Percentiles rank a stretch among this genome's conserved stretches.
Conservation (phyloP, 1,284 basidiomycete genomes). For the Flammula alnicola region DNA sequence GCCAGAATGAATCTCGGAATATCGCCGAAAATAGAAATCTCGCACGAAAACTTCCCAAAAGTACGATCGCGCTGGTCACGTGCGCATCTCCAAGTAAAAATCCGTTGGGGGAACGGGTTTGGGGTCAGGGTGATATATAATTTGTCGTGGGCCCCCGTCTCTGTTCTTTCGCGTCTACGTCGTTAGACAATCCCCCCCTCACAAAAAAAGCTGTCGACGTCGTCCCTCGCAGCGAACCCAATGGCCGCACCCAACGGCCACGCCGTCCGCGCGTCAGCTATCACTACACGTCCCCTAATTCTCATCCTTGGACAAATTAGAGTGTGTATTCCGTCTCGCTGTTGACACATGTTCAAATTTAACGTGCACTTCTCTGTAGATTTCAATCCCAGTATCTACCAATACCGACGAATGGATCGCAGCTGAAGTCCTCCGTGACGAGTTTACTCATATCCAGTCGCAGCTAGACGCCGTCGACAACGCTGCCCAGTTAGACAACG, state of each 20-base stretch:
- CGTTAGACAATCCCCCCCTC: constrained; percentile 26
- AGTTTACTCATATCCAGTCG: constrained; percentile 74
- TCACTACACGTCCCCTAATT: constrained; percentile 67
- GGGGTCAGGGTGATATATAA: constrained; percentile 45
- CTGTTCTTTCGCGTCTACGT: constrained; percentile 26
- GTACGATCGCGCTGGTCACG: constrained; percentile 33
- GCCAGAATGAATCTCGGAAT: constrained; percentile 1
- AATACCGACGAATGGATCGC: constrained; percentile 83
- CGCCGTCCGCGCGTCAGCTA: constrained; percentile 36
- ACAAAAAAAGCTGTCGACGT: constrained; percentile 25
- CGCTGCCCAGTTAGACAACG: constrained; percentile 55
- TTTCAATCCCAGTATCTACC: constrained; percentile 85
- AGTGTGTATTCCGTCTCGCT: constrained; percentile 51
- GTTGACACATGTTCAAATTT: constrained; percentile 17
- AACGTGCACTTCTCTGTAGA: constrained; percentile 43
- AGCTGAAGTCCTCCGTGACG: constrained; percentile 86
- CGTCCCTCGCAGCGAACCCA: constrained; percentile 30
- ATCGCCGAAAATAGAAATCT: no score
- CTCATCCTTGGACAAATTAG: constrained; percentile 65
- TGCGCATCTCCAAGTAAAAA: constrained; percentile 36
- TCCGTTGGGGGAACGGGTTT: constrained; percentile 46
- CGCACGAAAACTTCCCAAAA: no score
- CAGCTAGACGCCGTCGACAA: constrained; percentile 57
- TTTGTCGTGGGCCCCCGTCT: constrained; percentile 23
- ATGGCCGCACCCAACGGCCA: constrained; percentile 44